Conservation (phyloP, 495 filamentous ascomycete species). For the Penicillium arizonense region DNA sequence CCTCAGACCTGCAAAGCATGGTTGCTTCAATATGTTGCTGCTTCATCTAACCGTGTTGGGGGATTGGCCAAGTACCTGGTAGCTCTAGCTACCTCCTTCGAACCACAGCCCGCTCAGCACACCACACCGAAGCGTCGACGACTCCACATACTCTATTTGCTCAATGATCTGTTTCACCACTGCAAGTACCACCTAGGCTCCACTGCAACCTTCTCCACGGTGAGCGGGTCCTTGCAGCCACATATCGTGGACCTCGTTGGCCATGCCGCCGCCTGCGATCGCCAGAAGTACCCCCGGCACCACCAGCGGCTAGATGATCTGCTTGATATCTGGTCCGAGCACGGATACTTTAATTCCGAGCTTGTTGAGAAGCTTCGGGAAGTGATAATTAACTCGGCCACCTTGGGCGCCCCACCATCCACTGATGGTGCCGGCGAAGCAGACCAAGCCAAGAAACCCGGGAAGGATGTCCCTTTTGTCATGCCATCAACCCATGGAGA, state of each 20-base stretch:
- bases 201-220: conserved; percentile 42
- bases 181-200: conserved; percentile 57
- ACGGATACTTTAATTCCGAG: conserved; percentile 61
- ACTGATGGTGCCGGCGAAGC: conserved; percentile 21
- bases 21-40: conserved; percentile 69
- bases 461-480: conserved; percentile 59
- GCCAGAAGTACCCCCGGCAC: conserved; percentile 61
- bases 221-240: conserved; percentile 61
- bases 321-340: conserved; percentile 70
- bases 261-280: conserved; percentile 58
- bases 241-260: conserved; percentile 60
- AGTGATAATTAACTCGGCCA: conserved; percentile 49
- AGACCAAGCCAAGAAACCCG: conserved; percentile 28
- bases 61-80: conserved; percentile 76
- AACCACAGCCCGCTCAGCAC: conserved; percentile 21
- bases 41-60: conserved; percentile 62
- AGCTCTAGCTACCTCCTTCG: conserved; percentile 62
- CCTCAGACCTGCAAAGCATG: conserved; percentile 83
- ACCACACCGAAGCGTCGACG: conserved; percentile 65
- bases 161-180: conserved; percentile 84
- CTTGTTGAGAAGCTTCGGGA: conserved; percentile 61
- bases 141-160: conserved; percentile 76
- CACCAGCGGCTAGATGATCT: conserved; percentile 62
- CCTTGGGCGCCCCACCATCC: conserved; percentile 13
- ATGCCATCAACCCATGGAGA: conserved; percentile 82